phyloP scores from a whole-genome alignment of 208 protist species.

The Crithidia thermophila region DNA sequence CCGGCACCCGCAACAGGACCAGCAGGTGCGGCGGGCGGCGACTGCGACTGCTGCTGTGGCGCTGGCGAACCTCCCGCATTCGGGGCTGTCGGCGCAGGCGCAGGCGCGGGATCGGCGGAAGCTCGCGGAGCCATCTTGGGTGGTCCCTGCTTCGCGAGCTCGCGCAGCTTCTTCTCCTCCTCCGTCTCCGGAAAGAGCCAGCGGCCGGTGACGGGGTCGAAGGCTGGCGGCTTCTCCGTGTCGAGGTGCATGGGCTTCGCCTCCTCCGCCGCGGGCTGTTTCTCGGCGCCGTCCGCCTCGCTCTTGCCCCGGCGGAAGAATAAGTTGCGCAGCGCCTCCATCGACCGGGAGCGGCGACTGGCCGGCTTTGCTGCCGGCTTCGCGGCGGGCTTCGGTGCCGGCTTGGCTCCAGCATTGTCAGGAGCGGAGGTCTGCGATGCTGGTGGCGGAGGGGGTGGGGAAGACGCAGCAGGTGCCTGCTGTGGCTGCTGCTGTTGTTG shows the following conservation, averaged over 20 bases:
- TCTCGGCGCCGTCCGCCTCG: slow-evolving; percentile 14
- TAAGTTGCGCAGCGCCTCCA: slow-evolving; percentile 57
- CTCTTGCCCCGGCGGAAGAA: slow-evolving; percentile 53
- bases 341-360: slow-evolving; percentile 50
- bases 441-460: not conserved
- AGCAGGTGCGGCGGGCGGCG: not conserved
- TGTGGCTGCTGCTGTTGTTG: not conserved
- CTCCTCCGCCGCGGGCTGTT: slow-evolving; percentile 44
- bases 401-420: slow-evolving; percentile 5
- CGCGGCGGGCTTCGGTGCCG: not conserved
- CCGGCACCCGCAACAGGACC: not conserved
- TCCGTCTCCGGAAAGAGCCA: slow-evolving; percentile 86
- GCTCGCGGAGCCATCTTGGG: slow-evolving; percentile 43
- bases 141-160: slow-evolving; percentile 66
- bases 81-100: slow-evolving; percentile 8
- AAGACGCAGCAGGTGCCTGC: not conserved
- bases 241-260: slow-evolving; percentile 89
- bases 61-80: not conserved
- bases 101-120: slow-evolving; percentile 8
- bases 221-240: slow-evolving; percentile 76
- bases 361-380: slow-evolving; percentile 17
- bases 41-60: not conserved
- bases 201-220: slow-evolving; percentile 71
- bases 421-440: not conserved
- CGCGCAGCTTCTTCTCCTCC: slow-evolving; percentile 77